A percentile compares a stretch with the other conserved stretches of the same genome.
phyloP scores from a whole-genome alignment of 2,329 filamentous ascomycete species.

The Aspergillus pseudonomiae region DNA sequence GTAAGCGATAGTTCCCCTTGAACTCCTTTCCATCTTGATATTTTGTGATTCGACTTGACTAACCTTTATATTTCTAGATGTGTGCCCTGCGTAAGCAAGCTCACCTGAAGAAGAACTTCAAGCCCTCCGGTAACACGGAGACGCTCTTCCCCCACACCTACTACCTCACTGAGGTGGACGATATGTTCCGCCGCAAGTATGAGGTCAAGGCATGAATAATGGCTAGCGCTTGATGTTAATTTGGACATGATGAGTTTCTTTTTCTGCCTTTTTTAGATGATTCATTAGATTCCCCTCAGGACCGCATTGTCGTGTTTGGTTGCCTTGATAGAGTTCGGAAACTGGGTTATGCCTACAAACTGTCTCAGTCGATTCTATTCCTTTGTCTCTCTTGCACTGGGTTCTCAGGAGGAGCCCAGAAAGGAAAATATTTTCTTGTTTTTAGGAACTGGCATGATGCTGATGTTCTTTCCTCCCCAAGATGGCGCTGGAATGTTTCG shows the following conservation, averaged over 20 bases:
- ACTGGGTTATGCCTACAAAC: slow-evolving; percentile 9
- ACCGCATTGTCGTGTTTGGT: slow-evolving; percentile 27
- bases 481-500: slow-evolving; percentile 23
- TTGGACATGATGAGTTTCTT: slow-evolving; percentile 17
- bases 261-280: slow-evolving; percentile 36
- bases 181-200: slow-evolving; percentile 84
- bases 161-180: slow-evolving; percentile 79
- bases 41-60: slow-evolving; percentile 17
- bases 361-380: slow-evolving; percentile 6
- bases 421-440: slow-evolving; percentile 2
- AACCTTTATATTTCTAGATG: slow-evolving; percentile 57
- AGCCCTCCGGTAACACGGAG: slow-evolving; percentile 68
- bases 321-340: slow-evolving; percentile 28
- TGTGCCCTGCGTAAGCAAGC: slow-evolving; percentile 81
- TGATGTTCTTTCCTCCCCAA: slow-evolving; percentile 11
- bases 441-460: slow-evolving; percentile 7
- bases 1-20: slow-evolving; percentile 52
- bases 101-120: slow-evolving; percentile 79
- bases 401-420: slow-evolving; percentile 7
- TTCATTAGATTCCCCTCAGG: slow-evolving; percentile 39
- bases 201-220: slow-evolving; percentile 67
- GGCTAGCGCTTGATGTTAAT: slow-evolving; percentile 20
- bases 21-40: not conserved
- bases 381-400: slow-evolving; percentile 6
- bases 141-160: slow-evolving; percentile 70